Base-by-base conservation (phyloP, 805 yeast species). In the Cyberlindnera suaveolens region DNA sequence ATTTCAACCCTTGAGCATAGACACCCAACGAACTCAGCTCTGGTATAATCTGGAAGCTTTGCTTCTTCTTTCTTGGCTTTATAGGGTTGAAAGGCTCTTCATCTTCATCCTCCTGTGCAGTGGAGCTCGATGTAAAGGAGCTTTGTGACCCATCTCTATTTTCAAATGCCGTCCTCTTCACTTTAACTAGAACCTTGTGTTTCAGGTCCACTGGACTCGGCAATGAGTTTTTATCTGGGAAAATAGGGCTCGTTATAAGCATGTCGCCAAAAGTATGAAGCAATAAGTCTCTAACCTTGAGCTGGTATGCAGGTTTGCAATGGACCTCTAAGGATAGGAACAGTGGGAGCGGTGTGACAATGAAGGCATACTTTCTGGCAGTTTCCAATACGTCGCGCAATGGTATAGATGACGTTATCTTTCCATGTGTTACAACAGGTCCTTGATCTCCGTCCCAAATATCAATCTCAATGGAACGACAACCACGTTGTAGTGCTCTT, bases 401-500 rank as follows among this genome's bases (percentile, higher is more conserved):
- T 2, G 79, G 75, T 10, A 91, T 77, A 1, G 91, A 77, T 0
- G 82, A 71, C 0, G 98, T 87, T 48, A 93, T 77, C 0, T 96
- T 78, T 0, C 99, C 99, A 62, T 93, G 99, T 26, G 85, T 83
- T 0, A 93, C 96, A 0, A 86, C 76, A 0, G 99, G 99, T 0
- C 83, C 90, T 11, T 65, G 62, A 30, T 75, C 80, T 18, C 82
- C 85, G 65, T 91, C 96, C 99, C 99, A 93, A 17, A 93, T 71
- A 62, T 93, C 99, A 34, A 93, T 79, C 57, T 93, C 99, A n/a
- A 93, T 71, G 49, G 96, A 90, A 36, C 96, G 71, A 55, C 98
- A 93, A 1, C 99, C 98, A 42, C 89, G 75, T 59, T 89, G 96
- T 39, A 93, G 66, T 0, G 87, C 93, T 40, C 84, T 76, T 15